phyloP scores from a whole-genome alignment of 768 basidiomycete genomes.

The Fomitopsis serialis region DNA sequence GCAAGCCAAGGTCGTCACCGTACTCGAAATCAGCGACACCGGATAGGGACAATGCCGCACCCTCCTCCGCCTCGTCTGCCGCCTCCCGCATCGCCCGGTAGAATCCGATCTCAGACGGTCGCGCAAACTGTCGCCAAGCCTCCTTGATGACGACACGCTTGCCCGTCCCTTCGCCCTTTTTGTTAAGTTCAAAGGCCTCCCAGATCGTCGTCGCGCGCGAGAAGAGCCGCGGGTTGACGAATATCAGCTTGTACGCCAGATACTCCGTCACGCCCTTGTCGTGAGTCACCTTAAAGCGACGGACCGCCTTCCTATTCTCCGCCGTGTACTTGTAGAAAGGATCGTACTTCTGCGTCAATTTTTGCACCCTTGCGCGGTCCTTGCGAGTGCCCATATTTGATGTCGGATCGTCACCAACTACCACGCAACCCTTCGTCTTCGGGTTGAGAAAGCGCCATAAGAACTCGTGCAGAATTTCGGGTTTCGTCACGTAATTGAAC shows the following conservation, averaged over 20 bases:
- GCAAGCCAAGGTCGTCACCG: not conserved
- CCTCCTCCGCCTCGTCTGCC: not conserved
- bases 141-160: slow-evolving; percentile 6
- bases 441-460: slow-evolving; percentile 10
- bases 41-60: not conserved
- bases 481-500: not conserved
- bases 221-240: slow-evolving; percentile 8
- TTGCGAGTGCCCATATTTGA: not conserved
- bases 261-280: not conserved
- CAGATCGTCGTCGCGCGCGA: slow-evolving; percentile 10
- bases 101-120: slow-evolving; percentile 2
- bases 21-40: not conserved
- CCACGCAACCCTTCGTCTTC: not conserved
- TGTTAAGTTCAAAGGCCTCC: slow-evolving; percentile 4
- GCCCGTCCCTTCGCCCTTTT: not conserved
- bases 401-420: slow-evolving; percentile 9
- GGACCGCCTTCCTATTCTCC: not conserved
- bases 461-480: slow-evolving; percentile 3
- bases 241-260: slow-evolving; percentile 1
- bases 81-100: not conserved
- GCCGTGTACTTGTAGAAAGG: not conserved
- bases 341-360: not conserved
- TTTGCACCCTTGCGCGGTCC: not conserved
- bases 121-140: slow-evolving; percentile 6
- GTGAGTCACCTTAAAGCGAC: not conserved